These are phyloP conservation scores for Coniochaeta sp. DNA, from an alignment of 2,329 filamentous ascomycete genomes.

Conservation along the genomic window DNA sequence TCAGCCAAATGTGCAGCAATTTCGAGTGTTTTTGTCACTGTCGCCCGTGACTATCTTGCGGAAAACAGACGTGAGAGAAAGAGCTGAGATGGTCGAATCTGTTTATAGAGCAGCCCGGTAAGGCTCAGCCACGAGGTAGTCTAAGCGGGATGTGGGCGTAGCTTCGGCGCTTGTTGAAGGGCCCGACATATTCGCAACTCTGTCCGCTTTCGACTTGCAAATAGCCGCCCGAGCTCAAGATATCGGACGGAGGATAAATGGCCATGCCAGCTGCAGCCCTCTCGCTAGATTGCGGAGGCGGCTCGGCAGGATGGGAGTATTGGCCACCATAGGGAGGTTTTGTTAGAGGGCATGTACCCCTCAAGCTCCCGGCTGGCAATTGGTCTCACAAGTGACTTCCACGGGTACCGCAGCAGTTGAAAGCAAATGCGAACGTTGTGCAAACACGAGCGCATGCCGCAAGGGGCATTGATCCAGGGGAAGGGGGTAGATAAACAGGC, in stretches of 20 bases:
- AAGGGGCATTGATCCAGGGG: background rate
- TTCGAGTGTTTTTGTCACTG: constrained; percentile 9
- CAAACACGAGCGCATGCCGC: background rate
- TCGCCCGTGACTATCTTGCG: constrained; percentile 1
- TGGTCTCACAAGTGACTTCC: background rate
- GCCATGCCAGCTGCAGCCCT: constrained; percentile 11
- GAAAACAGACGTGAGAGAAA: background rate
- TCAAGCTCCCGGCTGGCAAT: background rate
- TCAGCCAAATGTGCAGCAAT: constrained; percentile 21
- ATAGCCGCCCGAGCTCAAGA: background rate
- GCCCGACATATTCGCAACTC: background rate
- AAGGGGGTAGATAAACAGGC: background rate
- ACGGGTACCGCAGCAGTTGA: too few species aligned
- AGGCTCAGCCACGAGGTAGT: background rate
- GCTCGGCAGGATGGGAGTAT: constrained; percentile 11
- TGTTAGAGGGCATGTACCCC: background rate
- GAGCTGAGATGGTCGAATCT: background rate
- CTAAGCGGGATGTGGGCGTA: background rate
- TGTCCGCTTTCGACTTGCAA: background rate
- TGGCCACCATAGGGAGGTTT: constrained; percentile 1
- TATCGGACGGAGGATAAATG: constrained; percentile 14
- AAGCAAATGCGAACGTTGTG: background rate
- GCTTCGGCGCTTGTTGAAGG: constrained; percentile 1
- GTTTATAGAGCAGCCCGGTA: background rate
- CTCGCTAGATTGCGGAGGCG: constrained; percentile 10